Conservation (phyloP, 1,284 basidiomycete species). For the Malassezia furfur region DNA sequence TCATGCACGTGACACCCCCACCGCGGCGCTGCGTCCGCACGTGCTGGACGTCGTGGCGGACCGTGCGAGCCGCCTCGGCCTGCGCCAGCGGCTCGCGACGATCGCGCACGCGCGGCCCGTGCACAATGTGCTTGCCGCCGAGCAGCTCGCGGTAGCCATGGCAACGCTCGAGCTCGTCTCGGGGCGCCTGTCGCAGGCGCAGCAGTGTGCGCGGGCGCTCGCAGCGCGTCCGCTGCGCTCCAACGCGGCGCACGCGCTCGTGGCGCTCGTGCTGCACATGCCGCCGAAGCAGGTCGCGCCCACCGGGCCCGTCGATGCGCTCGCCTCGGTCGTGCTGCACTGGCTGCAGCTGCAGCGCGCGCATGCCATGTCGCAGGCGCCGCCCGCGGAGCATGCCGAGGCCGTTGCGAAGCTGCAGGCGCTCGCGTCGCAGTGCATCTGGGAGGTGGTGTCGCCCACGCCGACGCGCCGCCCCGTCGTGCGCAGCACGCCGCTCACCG, state of each 20-base stretch:
- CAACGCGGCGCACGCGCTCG: not conserved
- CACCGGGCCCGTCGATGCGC: conserved; percentile 7
- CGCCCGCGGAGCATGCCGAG: not conserved
- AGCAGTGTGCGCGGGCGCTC: not conserved
- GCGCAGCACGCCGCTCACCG: not conserved
- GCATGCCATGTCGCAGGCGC: not conserved
- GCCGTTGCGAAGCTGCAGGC: not conserved
- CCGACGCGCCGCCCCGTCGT: not conserved
- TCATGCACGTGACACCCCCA: not conserved
- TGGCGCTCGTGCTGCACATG: not conserved
- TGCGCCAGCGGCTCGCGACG: conserved; percentile 1
- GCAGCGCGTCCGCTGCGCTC: not conserved
- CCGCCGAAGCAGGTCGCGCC: not conserved
- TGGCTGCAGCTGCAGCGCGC: conserved; percentile 14
- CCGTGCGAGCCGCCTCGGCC: not conserved
- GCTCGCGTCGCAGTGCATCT: conserved; percentile 12
- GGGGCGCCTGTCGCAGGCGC: not conserved
- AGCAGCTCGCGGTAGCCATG: conserved; percentile 10
- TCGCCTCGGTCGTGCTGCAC: conserved; percentile 2
- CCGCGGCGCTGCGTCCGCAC: not conserved
- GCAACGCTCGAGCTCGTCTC: conserved; percentile 5
- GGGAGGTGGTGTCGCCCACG: conserved; percentile 6
- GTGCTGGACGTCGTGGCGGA: conserved; percentile 12
- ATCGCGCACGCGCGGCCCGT: not conserved
- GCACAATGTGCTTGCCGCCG: not conserved